These are phyloP conservation scores for Euryodendron excelsum DNA, from an alignment of 148 eudicot species.

Conservation along the genomic window DNA sequence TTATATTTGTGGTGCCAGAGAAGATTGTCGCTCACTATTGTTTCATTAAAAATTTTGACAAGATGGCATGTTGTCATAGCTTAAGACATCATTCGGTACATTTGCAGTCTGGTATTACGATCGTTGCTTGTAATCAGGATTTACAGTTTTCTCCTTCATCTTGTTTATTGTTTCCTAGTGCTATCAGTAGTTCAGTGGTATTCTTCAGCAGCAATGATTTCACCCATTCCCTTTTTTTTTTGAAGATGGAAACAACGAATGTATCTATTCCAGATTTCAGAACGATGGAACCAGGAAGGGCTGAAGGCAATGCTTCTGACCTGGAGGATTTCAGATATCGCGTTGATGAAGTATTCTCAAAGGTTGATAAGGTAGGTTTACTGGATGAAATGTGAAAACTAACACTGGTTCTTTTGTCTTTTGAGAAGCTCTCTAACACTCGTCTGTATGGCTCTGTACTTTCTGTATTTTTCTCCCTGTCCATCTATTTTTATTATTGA, in stretches of 20 bases:
- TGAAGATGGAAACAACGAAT: slow-evolving; percentile 12
- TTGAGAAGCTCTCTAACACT: not conserved
- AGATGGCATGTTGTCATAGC: not conserved
- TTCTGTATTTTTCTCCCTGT: not conserved
- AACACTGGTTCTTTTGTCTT: too few species aligned
- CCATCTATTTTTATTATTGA: not conserved
- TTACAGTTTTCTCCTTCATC: not conserved
- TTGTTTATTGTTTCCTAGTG: not conserved
- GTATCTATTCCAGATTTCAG: slow-evolving; percentile 3
- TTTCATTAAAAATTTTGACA: not conserved
- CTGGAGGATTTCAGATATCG: slow-evolving; percentile 29
- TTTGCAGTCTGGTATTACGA: not conserved
- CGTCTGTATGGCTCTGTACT: not conserved
- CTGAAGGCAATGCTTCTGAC: slow-evolving; percentile 22
- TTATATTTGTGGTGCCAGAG: not conserved
- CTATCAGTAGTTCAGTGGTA: not conserved
- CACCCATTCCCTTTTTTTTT: not conserved
- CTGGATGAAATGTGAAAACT: not conserved
- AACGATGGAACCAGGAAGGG: not conserved
- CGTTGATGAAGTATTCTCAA: slow-evolving; percentile 38
- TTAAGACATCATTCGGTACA: not conserved
- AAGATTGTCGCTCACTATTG: not conserved
- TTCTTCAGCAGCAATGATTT: not conserved
- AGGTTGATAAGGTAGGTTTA: slow-evolving; percentile 43
- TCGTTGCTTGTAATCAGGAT: not conserved